phyloP scores from a whole-genome alignment of 2,329 filamentous ascomycete genomes.

The Phialophora verrucosa region DNA sequence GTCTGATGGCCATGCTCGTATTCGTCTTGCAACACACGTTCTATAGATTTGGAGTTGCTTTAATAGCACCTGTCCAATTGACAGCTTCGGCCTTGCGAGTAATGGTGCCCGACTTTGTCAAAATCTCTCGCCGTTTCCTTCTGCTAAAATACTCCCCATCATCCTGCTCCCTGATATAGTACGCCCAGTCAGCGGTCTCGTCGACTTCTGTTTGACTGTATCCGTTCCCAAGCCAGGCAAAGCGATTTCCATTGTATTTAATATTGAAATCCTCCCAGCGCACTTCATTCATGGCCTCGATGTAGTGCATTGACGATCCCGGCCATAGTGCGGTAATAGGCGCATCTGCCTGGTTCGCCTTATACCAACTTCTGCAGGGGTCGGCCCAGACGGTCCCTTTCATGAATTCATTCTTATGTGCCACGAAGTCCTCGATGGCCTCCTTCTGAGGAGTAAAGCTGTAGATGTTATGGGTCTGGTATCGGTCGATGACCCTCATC shows the following conservation, averaged over 20 bases:
- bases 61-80: too few species aligned
- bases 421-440: constrained; percentile 43
- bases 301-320: constrained; percentile 57
- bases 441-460: constrained; percentile 44
- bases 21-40: too few species aligned
- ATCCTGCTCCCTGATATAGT: constrained; percentile 42
- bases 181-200: constrained; percentile 48
- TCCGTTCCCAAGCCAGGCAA: constrained; percentile 52
- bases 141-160: constrained; percentile 2
- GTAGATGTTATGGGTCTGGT: constrained; percentile 50
- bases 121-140: not conserved
- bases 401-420: constrained; percentile 52
- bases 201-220: constrained; percentile 51
- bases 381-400: constrained; percentile 57
- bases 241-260: constrained; percentile 45
- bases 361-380: constrained; percentile 50
- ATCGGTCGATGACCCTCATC: constrained; percentile 38
- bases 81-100: too few species aligned
- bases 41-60: too few species aligned
- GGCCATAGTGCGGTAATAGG: constrained; percentile 56
- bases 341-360: constrained; percentile 52
- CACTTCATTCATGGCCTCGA: constrained; percentile 48
- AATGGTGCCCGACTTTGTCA: too few species aligned
- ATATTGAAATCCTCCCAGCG: constrained; percentile 52
- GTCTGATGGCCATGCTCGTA: too few species aligned